phyloP scores from a whole-genome alignment of 768 basidiomycete genomes.

The Mycena capillaripes region DNA sequence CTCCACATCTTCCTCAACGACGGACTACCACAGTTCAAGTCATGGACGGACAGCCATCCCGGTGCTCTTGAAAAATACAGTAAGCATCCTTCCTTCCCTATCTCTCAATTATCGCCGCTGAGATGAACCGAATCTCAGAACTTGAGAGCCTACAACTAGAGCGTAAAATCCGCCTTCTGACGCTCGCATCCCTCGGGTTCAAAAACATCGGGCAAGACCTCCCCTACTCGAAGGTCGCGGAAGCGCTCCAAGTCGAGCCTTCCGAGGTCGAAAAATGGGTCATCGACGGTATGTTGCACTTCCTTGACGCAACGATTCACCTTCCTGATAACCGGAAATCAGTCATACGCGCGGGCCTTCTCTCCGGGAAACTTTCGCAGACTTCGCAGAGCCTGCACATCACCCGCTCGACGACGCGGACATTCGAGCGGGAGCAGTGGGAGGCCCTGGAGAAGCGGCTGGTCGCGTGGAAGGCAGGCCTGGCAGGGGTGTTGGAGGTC shows the following conservation, averaged over 20 bases:
- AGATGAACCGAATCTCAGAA: slow-evolving; percentile 50
- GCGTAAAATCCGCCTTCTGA: slow-evolving; percentile 84
- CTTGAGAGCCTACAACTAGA: slow-evolving; percentile 73
- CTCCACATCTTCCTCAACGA: slow-evolving; percentile 80
- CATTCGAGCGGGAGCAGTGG: slow-evolving; percentile 87
- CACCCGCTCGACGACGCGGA: slow-evolving; percentile 79
- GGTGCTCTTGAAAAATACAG: slow-evolving; percentile 69
- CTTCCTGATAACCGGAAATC: slow-evolving; percentile 21
- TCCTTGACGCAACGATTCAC: not conserved
- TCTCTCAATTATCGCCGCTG: slow-evolving; percentile 2
- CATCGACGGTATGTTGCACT: slow-evolving; percentile 80
- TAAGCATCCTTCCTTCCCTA: slow-evolving; percentile 47
- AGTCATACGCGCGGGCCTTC: slow-evolving; percentile 87
- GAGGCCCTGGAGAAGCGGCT: slow-evolving; percentile 80
- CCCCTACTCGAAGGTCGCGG: slow-evolving; percentile 77
- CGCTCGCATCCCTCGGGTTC: slow-evolving; percentile 83
- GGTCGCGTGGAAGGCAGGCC: slow-evolving; percentile 82
- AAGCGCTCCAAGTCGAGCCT: slow-evolving; percentile 72
- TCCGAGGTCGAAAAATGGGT: slow-evolving; percentile 88
- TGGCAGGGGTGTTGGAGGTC: slow-evolving; percentile 79
- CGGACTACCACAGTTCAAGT: slow-evolving; percentile 71
- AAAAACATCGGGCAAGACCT: slow-evolving; percentile 82
- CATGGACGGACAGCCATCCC: slow-evolving; percentile 70
- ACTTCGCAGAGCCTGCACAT: slow-evolving; percentile 80
- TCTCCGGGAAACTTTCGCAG: slow-evolving; percentile 89